Evolutionary conservation across 495 filamentous ascomycete genomes (phyloP), one percentile per base, ranked within the genome.

Genomic region (Cenococcum geophilum): DNA sequence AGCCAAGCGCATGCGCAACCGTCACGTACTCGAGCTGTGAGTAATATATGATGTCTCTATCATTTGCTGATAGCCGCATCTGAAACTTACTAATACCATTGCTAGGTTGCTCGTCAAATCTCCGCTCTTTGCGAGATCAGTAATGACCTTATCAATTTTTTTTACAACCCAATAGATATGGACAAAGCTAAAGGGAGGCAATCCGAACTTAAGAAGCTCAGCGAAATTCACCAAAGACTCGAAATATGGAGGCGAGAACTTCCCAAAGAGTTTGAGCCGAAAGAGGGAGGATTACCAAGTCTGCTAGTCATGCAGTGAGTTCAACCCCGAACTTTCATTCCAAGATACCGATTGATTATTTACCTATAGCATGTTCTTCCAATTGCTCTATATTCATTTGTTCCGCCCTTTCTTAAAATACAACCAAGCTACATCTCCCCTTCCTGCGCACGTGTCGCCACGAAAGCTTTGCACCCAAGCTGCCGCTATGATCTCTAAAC

Each of bases 371-470:
- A 97, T 97, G 93, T 92, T 97, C 73, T 95, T 91, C 72, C 92
- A 97, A 68, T 81, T 96, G 1, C 87, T 97, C 40, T 93, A 92
- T 70, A 97, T 98, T 62, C 95, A 98, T 66, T 85, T 97, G 9
- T 98, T 96, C 76, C 89, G 93, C 4, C 92, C 93, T 0, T 98
- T 98, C 72, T 80, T 98, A 37, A 95, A 92, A 72, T 97, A 96
- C 71, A 87, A 83, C 11, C 87, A 84, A 57, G 73, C 81, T 20
- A 86, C 81, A 5, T 93, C 92, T 5, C 90, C 93, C 0, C 80
- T 97, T 0, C 91, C 95, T 5, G 72, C 86, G 8, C 87, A 96
- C 72, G 89, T 96, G 25, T 96, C 92, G 9, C 92, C 95, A 14
- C 84, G 95, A 36, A 89, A 90, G 68, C 81, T 93, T 47, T 95